These are phyloP conservation scores for Gryganskiella cystojenkinii DNA, from an alignment of 192 early-diverging fungal species.

Conservation along the genomic window DNA sequence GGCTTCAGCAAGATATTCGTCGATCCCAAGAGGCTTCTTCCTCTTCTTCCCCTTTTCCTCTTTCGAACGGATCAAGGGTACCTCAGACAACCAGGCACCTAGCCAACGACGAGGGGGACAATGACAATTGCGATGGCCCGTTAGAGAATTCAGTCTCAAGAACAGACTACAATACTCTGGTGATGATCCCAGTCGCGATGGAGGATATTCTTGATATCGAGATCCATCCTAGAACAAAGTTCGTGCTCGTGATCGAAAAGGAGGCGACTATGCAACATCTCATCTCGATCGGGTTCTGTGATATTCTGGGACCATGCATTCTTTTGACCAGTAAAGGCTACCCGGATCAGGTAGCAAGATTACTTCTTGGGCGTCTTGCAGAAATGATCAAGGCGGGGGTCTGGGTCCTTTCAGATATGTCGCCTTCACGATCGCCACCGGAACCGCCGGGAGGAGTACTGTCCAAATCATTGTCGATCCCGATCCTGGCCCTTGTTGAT, in stretches of 20 bases:
- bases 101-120: background rate
- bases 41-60: too few relatives aligned
- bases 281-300: constrained; percentile 27
- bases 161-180: constrained; percentile 32
- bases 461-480: background rate
- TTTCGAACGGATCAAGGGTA: background rate
- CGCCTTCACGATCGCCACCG: background rate
- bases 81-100: background rate
- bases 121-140: background rate
- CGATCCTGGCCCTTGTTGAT: constrained; percentile 31
- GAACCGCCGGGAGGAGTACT: background rate
- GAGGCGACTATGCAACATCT: constrained; percentile 32
- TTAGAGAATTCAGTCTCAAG: background rate
- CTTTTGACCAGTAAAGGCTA: constrained; percentile 47
- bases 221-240: constrained; percentile 31
- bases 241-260: constrained; percentile 39
- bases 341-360: constrained; percentile 22
- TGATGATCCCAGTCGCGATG: constrained; percentile 17
- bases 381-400: constrained; percentile 24
- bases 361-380: constrained; percentile 10
- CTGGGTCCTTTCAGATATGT: background rate
- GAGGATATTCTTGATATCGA: constrained; percentile 28
- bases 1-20: background rate
- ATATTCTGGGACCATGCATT: constrained; percentile 35
- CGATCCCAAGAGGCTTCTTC: too few relatives aligned